Base-by-base conservation (phyloP, 495 filamentous ascomycete genomes). In the Usnea hakonensis region DNA sequence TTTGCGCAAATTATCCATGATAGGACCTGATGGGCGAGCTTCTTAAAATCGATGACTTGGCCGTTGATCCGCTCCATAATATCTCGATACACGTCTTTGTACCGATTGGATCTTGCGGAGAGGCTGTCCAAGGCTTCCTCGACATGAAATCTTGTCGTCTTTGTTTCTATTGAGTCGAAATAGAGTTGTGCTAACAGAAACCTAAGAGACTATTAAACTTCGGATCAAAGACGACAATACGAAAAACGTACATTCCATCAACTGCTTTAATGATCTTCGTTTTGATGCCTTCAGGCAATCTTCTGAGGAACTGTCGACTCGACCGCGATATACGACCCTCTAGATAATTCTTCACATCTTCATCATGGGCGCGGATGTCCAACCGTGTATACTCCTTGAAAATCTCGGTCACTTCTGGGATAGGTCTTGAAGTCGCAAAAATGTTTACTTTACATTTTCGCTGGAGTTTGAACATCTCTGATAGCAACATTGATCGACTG, bases 331-430 rank as follows among this genome's bases (percentile, higher is more conserved):
- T 58, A 8, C 40, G 19, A 40, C 11, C 55, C n/a, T 46, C n/a
- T 32, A 64, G 3, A 28, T 58, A 64, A 33, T 9, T 43, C 54
- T 44, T 33, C 10, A 64, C 21, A 50, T 64, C 62, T 21, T 37
- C 62, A 4, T 59, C 46, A 2, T 28, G 21, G n/a, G 62, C 62
- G 48, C 56, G 55, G 26, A 64, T 64, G 43, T 58, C 55, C 35
- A 53, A 5, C 32, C 5, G 30, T 28, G 16, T 36, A 33, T 17
- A 35, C 10, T n/a, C 32, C 30, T 32, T 43, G 17, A 28, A 64
- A 58, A 9, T 6, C 16, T 36, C 11, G 16, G 2, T 10, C 10
- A 59, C 21, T 23, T 40, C 37, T 7, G 36, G 33, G 44, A 23
- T 16, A n/a, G 17, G 21, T 36, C 62, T 44, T 28, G 62, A 64